Base-by-base conservation (phyloP, 75 land plant genomes). In the Selaginella moellendorffii region DNA sequence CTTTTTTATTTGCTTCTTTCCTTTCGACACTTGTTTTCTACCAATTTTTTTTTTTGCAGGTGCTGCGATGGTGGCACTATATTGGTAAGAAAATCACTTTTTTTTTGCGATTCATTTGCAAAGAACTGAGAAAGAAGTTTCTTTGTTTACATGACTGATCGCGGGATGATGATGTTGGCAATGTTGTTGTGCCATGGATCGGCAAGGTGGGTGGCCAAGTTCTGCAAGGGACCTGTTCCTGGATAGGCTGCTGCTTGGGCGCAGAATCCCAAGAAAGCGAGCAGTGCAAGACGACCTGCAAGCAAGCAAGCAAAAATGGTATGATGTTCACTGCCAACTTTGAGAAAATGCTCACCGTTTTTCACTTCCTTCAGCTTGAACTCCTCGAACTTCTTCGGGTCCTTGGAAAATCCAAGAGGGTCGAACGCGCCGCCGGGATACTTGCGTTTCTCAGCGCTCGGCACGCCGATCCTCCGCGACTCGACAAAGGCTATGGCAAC, bases 161-260 rank as follows among this genome's bases (percentile, higher is more conserved):
- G 81, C 19, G 97, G 97, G 68, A 92, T 92, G 70, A 92, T 21
- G 52, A 92, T 42, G 26, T 88, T 83, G 1, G 86, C 89, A 54
- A 92, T 92, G 85, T 81, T 92, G 61, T 78, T 85, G 85, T 81
- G 89, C 97, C 97, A 92, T 72, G 97, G 97, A 42, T 92, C 90
- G 22, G 97, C 83, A 71, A 92, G 74, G 79, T 92, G 97, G 61
- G 81, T 76, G 24, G 86, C 86, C 81, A 88, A 64, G 68, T 92
- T 92, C 83, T 92, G 88, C 79, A 92, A 72, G 18, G 97, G 97
- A 2, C 97, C 97, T 20, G 97, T 92, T 25, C 97, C 97, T 0
- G 97, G 97, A 68, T 85, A 78, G 0, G 89, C 97, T 26, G 88
- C 79, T 52, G 92, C 90, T 66, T 92, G 97, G 1, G 84, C 89